A percentile compares a stretch with the other conserved stretches of the same genome.
Conservation (phyloP, 225 moss, liverwort and hornwort genomes). For the Takakia lepidozioides region DNA sequence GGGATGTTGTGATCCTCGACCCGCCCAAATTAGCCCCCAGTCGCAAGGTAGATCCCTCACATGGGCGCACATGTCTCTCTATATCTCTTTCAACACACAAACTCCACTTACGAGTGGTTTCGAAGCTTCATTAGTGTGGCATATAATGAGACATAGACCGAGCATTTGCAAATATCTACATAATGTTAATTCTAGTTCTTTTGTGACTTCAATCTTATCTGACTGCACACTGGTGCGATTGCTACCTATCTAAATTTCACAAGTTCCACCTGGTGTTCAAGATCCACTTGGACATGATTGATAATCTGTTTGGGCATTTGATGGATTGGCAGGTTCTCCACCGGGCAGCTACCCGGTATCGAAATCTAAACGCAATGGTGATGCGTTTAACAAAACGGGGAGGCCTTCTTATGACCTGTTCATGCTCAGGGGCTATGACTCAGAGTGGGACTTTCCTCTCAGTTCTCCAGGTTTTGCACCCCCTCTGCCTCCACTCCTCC, state of each 20-base stretch:
- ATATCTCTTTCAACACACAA: too few relatives aligned
- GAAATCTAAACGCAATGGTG: constrained; percentile 59
- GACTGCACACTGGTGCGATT: too few relatives aligned
- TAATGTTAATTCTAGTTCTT: too few relatives aligned
- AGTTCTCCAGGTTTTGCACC: constrained; percentile 69
- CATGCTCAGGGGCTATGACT: constrained; percentile 93
- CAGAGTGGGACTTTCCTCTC: constrained; percentile 79
- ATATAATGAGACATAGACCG: too few relatives aligned
- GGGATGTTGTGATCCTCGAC: constrained; percentile 85
- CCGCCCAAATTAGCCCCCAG: constrained; percentile 92
- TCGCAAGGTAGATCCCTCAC: constrained; percentile 43
- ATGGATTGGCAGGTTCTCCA: constrained; percentile 44
- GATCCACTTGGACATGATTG: background rate
- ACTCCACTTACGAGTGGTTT: too few relatives aligned
- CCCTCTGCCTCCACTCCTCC: too few relatives aligned
- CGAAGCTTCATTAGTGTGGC: too few relatives aligned
- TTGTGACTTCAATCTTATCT: too few relatives aligned
- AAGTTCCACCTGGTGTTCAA: background rate
- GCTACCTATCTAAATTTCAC: too few relatives aligned
- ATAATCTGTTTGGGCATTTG: background rate
- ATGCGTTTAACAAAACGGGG: constrained; percentile 63
- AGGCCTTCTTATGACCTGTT: constrained; percentile 91
- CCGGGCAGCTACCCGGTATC: constrained; percentile 56
- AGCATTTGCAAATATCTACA: too few relatives aligned
- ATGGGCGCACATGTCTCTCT: too few relatives aligned